Evolutionary conservation across 140 eudicot genomes (phyloP).

Genomic region (Erigeron philadelphicus): DNA sequence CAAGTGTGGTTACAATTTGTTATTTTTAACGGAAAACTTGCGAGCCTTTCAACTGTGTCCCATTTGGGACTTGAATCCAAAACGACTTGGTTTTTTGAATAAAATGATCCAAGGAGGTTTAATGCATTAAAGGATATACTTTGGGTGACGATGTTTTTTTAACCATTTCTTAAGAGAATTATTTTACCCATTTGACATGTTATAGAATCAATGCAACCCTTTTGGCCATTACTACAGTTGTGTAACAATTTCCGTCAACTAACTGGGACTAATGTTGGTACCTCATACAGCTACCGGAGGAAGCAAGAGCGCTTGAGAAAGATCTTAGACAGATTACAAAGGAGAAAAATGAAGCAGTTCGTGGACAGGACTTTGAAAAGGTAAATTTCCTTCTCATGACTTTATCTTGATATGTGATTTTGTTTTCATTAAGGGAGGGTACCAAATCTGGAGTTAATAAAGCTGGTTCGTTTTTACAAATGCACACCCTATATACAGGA

Average conservation of each 20-base stretch:
- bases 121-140: neutral
- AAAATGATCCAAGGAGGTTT: conserved; percentile 10
- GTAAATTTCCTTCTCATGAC: conserved; percentile 27
- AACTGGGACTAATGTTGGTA: conserved; percentile 8
- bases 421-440: neutral
- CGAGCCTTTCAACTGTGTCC: no score
- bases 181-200: neutral
- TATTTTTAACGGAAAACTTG: no score
- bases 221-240: conserved; percentile 7
- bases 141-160: neutral
- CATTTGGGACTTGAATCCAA: no score
- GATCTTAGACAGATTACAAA: conserved; percentile 91
- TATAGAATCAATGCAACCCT: neutral
- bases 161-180: neutral
- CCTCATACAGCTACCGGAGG: conserved; percentile 76
- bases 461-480: neutral
- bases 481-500: neutral
- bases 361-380: conserved; percentile 93
- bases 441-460: neutral
- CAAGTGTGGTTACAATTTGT: neutral
- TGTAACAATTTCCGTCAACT: conserved; percentile 6
- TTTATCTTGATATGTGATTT: neutral
- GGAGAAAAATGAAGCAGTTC: conserved; percentile 91
- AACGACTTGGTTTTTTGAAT: neutral
- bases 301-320: conserved; percentile 93